A percentile compares a stretch with the other conserved stretches of the same genome.
Evolutionary conservation across 345 rosid species (phyloP).

Genomic region (Abelmoschus esculentus): DNA sequence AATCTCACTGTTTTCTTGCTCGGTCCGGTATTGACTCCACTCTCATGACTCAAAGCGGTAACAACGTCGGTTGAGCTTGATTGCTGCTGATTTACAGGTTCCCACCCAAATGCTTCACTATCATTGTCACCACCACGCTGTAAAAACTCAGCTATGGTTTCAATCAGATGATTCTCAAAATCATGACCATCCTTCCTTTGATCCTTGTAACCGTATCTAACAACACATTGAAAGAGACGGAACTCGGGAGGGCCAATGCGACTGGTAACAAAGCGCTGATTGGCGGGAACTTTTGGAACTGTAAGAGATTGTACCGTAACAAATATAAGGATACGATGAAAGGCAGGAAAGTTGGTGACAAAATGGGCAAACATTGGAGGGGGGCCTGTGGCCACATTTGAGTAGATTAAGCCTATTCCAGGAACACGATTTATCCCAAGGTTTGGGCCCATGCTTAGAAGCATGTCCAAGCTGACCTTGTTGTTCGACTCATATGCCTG

Average conservation of each 20-base stretch:
- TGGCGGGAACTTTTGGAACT: slow-evolving; percentile 23
- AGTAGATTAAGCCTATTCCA: slow-evolving; percentile 28
- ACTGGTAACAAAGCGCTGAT: slow-evolving; percentile 14
- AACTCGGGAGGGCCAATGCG: slow-evolving; percentile 23
- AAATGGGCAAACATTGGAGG: slow-evolving; percentile 33
- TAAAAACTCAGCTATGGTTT: slow-evolving; percentile 16
- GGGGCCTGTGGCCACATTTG: slow-evolving; percentile 21
- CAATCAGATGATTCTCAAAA: slow-evolving; percentile 23
- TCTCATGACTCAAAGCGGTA: background rate
- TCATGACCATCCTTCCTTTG: slow-evolving; percentile 18
- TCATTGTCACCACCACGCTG: background rate
- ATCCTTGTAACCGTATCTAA: slow-evolving; percentile 29
- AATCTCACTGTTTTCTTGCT: slow-evolving; percentile 15
- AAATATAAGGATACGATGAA: slow-evolving; percentile 26
- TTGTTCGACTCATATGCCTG: slow-evolving; percentile 22
- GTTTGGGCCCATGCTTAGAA: slow-evolving; percentile 20
- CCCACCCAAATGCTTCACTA: background rate
- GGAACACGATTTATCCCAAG: slow-evolving; percentile 26
- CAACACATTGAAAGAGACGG: slow-evolving; percentile 26
- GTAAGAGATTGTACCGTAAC: slow-evolving; percentile 21
- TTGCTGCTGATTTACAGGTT: background rate
- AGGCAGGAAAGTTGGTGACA: slow-evolving; percentile 30
- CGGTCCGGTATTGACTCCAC: background rate
- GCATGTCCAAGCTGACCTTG: slow-evolving; percentile 19
- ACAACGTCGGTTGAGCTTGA: background rate